Base-by-base conservation (phyloP, 495 filamentous ascomycete species). In the Penicillium goetzii region DNA sequence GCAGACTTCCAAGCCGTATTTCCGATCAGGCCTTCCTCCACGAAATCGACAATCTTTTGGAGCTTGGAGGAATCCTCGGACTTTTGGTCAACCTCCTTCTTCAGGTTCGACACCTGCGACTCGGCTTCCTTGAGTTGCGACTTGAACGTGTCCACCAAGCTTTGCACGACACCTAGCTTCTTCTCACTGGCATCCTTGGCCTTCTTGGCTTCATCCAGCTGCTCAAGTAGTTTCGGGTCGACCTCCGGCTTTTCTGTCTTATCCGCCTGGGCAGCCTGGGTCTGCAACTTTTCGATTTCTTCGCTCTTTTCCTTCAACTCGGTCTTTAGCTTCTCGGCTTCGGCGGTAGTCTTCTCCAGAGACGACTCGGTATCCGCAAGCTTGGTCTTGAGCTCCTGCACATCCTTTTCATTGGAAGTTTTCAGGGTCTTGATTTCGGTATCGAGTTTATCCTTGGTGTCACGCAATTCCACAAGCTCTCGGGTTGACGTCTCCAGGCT, bases 401-500 rank as follows among this genome's bases (percentile, higher is more conserved):
- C 66, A n/a, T 83, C 78, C 21, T 51, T 67, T 45, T 74, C 65
- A 38, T 69, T 72, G 4, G 71, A 69, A 8, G 68, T 66, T 59
- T 74, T 76, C 36, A 78, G 28, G 15, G 56, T 62, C 49, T 73
- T 83, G 65, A 76, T 84, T 76, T 70, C 81, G 1, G 78, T 68
- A 33, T 82, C 78, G 55, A 85, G 79, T 19, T 79, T 79, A n/a
- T 85, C 86, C 60, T 82, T 84, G 52, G 73, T 76, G 40, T 90
- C 89, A 28, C 83, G 81, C 38, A 83, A 61, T 58, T 85, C 81
- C 36, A 81, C 80, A 5, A 89, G 77, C 67, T 90, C 86, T 21
- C 83, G 72, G 6, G 84, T 85, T 0, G 85, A 81, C 14, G 79
- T 79, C 69, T 90, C 87, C 28, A 90, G 72, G 60, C 80, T 88